phyloP scores from a whole-genome alignment of 306 rosid species.

The Ormosia emarginata region DNA sequence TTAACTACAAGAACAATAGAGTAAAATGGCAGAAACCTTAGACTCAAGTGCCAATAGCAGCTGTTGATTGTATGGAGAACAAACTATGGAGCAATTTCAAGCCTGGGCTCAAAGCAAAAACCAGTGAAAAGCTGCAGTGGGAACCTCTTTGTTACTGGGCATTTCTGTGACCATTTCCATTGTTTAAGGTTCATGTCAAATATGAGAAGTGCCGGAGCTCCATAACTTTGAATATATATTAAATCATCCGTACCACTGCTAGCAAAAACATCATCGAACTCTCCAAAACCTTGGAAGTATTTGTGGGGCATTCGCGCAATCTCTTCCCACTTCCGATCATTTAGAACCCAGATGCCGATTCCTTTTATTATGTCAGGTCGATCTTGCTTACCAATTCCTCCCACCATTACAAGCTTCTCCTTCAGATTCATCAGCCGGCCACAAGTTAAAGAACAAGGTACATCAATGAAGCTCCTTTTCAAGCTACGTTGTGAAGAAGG shows the following conservation, averaged over 20 bases:
- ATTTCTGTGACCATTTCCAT: conserved; percentile 97
- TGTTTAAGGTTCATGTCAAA: conserved; percentile 63
- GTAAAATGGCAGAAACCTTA: conserved; percentile 18
- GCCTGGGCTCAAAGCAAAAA: conserved; percentile 95
- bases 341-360: conserved; percentile 88
- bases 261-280: conserved; percentile 90
- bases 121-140: conserved; percentile 95
- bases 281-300: conserved; percentile 95
- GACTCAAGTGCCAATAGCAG: conserved; percentile 27
- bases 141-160: conserved; percentile 82
- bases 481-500: conserved; percentile 47
- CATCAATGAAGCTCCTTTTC: conserved; percentile 58
- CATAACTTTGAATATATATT: conserved; percentile 88
- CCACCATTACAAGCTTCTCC: conserved; percentile 96
- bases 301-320: conserved; percentile 84
- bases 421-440: conserved; percentile 90
- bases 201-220: conserved; percentile 81
- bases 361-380: conserved; percentile 92
- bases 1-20: conserved; percentile 27
- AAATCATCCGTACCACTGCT: conserved; percentile 84
- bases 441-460: conserved; percentile 88
- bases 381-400: conserved; percentile 82
- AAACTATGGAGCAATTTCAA: conserved; percentile 70
- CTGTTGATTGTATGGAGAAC: conserved; percentile 17
- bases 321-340: conserved; percentile 76